Percentiles rank a stretch among this genome's conserved stretches.
These are phyloP conservation scores for Blastomyces parvus DNA, from an alignment of 2,329 filamentous ascomycete species.

Conservation along the genomic window DNA sequence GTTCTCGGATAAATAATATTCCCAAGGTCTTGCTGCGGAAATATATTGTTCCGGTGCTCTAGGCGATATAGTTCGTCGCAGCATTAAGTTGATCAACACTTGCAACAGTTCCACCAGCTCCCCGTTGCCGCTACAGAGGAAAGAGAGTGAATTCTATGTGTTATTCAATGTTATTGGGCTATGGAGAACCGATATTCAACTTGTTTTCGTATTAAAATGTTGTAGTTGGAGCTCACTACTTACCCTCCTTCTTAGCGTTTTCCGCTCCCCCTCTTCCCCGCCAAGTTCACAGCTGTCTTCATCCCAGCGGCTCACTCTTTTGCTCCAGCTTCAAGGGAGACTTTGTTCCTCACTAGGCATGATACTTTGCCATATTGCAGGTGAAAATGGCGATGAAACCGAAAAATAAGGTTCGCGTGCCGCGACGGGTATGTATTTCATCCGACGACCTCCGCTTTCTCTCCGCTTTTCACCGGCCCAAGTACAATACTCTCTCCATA, in stretches of 20 bases:
- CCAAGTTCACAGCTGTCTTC: neutral
- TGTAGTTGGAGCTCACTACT: neutral
- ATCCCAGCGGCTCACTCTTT: too few relatives aligned
- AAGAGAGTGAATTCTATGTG: neutral
- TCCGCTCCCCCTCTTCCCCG: neutral
- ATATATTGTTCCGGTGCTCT: neutral
- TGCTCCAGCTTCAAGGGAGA: neutral
- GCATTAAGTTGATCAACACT: neutral
- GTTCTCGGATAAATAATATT: conserved; percentile 3
- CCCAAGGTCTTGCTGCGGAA: neutral
- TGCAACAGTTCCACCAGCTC: neutral
- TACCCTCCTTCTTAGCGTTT: neutral
- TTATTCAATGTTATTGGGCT: neutral
- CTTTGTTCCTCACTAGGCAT: neutral
- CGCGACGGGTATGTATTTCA: conserved; percentile 50
- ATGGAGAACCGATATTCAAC: neutral
- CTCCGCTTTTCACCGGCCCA: neutral
- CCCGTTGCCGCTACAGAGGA: neutral
- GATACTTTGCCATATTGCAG: neutral
- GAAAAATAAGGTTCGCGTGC: conserved; percentile 56
- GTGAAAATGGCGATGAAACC: conserved; percentile 40
- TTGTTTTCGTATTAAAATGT: neutral
- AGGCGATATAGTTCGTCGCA: neutral
- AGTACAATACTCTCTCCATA: neutral
- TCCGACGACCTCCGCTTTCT: conserved; percentile 9